These are phyloP conservation scores for Phaeotremella fagi DNA, from an alignment of 768 basidiomycete species.

Conservation along the genomic window DNA sequence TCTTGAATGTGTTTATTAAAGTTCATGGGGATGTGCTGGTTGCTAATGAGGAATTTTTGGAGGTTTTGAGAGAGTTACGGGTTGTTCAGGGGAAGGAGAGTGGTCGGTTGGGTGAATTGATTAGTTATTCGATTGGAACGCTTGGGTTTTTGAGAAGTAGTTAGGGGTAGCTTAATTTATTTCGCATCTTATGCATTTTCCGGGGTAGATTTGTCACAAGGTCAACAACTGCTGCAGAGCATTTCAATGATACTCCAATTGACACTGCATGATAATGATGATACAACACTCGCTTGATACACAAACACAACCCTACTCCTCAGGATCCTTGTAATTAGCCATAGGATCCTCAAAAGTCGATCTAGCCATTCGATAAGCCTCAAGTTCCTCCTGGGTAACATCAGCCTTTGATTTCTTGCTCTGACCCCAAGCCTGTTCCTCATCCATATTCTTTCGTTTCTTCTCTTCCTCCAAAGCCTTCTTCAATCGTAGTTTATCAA, in stretches of 20 bases:
- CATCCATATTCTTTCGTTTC: slow-evolving; percentile 61
- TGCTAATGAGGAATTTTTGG: slow-evolving; percentile 60
- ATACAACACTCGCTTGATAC: neutral
- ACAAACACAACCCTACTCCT: slow-evolving; percentile 13
- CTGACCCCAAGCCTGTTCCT: slow-evolving; percentile 55
- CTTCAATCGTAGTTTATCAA: slow-evolving; percentile 66
- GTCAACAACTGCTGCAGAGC: too few species aligned
- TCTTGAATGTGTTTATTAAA: slow-evolving; percentile 75
- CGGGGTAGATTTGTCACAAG: too few species aligned
- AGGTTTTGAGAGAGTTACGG: slow-evolving; percentile 58
- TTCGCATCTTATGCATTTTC: too few species aligned
- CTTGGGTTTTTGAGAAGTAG: slow-evolving; percentile 46
- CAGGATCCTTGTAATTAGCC: slow-evolving; percentile 75
- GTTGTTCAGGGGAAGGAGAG: slow-evolving; percentile 71
- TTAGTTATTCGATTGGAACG: slow-evolving; percentile 48
- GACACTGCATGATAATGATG: neutral
- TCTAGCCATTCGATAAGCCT: slow-evolving; percentile 81
- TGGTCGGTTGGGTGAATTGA: slow-evolving; percentile 57
- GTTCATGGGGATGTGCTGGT: slow-evolving; percentile 79
- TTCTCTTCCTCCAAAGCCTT: slow-evolving; percentile 71
- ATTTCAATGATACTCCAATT: too few species aligned
- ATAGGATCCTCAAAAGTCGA: slow-evolving; percentile 79
- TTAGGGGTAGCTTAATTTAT: slow-evolving; percentile 4
- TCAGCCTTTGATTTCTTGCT: slow-evolving; percentile 61
- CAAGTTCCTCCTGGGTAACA: slow-evolving; percentile 69